phyloP scores from a whole-genome alignment of 768 basidiomycete species.

The Serendipita sp. region DNA sequence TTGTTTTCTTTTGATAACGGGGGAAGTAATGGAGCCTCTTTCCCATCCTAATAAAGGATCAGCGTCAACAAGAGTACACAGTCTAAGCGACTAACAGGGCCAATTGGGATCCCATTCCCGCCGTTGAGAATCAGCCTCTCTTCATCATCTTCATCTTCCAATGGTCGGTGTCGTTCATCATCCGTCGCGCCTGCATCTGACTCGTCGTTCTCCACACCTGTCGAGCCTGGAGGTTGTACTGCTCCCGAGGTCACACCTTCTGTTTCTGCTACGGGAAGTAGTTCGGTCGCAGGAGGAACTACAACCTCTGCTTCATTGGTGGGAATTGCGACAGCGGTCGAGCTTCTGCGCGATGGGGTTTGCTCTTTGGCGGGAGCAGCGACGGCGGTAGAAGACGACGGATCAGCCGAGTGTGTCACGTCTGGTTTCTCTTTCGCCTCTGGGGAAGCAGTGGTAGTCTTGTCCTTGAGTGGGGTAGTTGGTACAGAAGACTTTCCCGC shows the following conservation, averaged over 20 bases:
- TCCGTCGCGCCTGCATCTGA: background rate
- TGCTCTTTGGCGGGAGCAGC: constrained; percentile 3
- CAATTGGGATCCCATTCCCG: constrained; percentile 31
- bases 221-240: constrained; percentile 80
- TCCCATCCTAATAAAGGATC: constrained; percentile 21
- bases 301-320: constrained; percentile 7
- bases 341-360: background rate
- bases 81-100: constrained; percentile 20
- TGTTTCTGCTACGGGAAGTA: constrained; percentile 54
- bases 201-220: constrained; percentile 24
- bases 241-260: constrained; percentile 79
- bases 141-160: constrained; percentile 26
- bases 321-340: background rate
- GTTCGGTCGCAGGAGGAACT: constrained; percentile 16
- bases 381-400: background rate
- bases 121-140: constrained; percentile 26
- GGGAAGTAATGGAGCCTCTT: constrained; percentile 26
- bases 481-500: background rate
- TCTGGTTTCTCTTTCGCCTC: background rate
- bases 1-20: constrained; percentile 21
- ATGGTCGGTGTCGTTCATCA: background rate
- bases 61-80: background rate
- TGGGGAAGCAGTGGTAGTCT: background rate
- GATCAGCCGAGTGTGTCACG: background rate
- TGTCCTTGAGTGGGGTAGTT: background rate